Conservation (phyloP, 805 yeast genomes). For the Kockiozyma suomiensis region DNA sequence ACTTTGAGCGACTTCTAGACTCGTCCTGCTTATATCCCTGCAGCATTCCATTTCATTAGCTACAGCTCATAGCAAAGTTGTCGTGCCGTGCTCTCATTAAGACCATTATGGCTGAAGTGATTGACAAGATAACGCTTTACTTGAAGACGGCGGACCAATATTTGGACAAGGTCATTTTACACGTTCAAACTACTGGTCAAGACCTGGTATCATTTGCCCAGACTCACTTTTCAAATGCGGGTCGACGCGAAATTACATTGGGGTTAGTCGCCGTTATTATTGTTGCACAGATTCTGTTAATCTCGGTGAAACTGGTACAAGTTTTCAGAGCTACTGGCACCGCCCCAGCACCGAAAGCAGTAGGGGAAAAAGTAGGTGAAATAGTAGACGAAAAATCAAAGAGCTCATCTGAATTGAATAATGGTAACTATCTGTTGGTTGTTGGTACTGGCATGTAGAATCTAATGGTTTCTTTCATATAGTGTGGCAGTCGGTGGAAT, state of each 20-base stretch:
- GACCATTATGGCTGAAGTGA: background rate
- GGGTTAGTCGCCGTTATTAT: slow-evolving; percentile 12
- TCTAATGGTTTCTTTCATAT: background rate
- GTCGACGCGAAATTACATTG: slow-evolving; percentile 7
- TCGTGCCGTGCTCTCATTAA: background rate
- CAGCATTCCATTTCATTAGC: background rate
- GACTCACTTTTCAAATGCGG: background rate
- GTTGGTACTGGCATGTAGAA: too few species aligned
- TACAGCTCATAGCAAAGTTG: background rate
- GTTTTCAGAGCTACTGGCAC: slow-evolving; percentile 2
- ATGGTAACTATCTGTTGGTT: too few species aligned
- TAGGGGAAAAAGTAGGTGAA: background rate
- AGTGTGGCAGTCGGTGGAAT: slow-evolving; percentile 57
- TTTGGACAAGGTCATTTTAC: background rate
- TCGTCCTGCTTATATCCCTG: background rate
- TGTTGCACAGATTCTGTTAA: slow-evolving; percentile 5
- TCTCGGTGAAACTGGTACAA: slow-evolving; percentile 8
- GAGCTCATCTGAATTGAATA: too few species aligned
- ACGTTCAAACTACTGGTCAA: slow-evolving; percentile 1
- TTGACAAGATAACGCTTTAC: background rate
- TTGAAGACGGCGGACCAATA: slow-evolving; percentile 4
- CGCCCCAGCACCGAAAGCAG: background rate
- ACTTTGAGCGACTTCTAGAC: background rate
- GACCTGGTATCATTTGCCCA: background rate
- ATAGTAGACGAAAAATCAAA: too few species aligned